Conservation (phyloP, 768 basidiomycete genomes). For the Suillus americanus region DNA sequence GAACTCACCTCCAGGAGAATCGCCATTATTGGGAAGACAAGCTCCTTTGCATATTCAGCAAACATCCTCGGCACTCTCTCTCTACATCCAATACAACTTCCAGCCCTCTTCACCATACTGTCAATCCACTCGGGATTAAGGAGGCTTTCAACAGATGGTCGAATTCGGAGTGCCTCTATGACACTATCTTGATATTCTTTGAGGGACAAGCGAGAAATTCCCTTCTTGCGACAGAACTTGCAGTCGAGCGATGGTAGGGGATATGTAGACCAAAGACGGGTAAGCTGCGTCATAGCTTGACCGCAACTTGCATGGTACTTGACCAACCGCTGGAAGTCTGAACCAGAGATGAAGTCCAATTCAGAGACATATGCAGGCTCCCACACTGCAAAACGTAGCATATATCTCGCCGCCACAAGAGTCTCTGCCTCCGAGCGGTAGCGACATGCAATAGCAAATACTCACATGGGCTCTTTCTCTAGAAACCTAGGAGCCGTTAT, state of each 20-base stretch:
- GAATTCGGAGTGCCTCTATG: slow-evolving; percentile 30
- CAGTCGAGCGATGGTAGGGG: slow-evolving; percentile 32
- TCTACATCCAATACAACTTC: slow-evolving; percentile 28
- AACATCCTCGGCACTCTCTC: slow-evolving; percentile 32
- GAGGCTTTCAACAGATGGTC: slow-evolving; percentile 32
- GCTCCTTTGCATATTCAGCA: slow-evolving; percentile 29
- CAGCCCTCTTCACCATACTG: slow-evolving; percentile 27
- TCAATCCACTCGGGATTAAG: slow-evolving; percentile 32
- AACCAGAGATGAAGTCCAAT: slow-evolving; percentile 37
- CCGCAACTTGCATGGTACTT: slow-evolving; percentile 35
- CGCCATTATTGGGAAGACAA: slow-evolving; percentile 25
- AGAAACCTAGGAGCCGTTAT: slow-evolving; percentile 32
- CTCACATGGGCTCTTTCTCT: slow-evolving; percentile 35
- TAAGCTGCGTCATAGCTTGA: slow-evolving; percentile 34
- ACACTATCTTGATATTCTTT: slow-evolving; percentile 35
- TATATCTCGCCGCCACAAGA: slow-evolving; percentile 35
- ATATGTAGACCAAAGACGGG: slow-evolving; percentile 31
- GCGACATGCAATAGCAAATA: slow-evolving; percentile 37
- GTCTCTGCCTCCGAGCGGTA: slow-evolving; percentile 36
- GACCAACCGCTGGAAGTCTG: slow-evolving; percentile 35
- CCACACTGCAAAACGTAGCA: slow-evolving; percentile 36
- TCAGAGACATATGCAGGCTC: slow-evolving; percentile 34
- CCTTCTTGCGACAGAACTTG: slow-evolving; percentile 36
- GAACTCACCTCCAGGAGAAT: slow-evolving; percentile 30
- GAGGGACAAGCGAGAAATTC: slow-evolving; percentile 29